Evolutionary conservation across 1,284 basidiomycete species (phyloP).

Genomic region (Apiotrichum laibachii): DNA sequence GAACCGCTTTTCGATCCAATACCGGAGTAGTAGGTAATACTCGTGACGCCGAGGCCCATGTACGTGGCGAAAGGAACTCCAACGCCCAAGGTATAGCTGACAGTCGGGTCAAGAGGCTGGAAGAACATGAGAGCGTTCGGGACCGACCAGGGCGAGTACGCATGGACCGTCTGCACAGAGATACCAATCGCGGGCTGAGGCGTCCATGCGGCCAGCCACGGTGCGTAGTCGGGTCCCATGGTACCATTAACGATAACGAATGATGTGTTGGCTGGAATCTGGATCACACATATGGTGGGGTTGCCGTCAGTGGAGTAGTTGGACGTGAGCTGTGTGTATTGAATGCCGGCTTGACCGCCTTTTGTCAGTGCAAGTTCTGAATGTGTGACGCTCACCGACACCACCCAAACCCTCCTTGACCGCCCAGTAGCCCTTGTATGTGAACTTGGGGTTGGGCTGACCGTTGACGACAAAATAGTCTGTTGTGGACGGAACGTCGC

Average conservation of each 20-base stretch:
- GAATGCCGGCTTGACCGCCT: background rate
- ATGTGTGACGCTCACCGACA: background rate
- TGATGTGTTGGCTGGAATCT: conserved; percentile 1
- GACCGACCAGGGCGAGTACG: background rate
- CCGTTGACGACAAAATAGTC: background rate
- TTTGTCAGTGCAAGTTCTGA: background rate
- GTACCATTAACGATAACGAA: conserved; percentile 4
- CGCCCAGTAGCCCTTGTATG: background rate
- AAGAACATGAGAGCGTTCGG: background rate
- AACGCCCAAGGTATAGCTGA: background rate
- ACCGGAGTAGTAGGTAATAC: background rate
- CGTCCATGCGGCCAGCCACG: background rate
- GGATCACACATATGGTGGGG: too few relatives aligned
- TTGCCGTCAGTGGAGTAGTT: background rate
- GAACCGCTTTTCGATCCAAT: background rate
- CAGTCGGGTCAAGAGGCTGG: background rate
- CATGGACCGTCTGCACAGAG: too few relatives aligned
- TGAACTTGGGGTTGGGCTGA: background rate
- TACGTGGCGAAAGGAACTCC: background rate
- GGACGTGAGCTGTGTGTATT: background rate
- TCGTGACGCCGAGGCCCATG: background rate
- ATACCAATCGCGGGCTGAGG: background rate
- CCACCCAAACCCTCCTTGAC: background rate
- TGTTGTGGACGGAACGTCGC: background rate
- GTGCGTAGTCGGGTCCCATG: background rate